phyloP scores from a whole-genome alignment of 2,329 filamentous ascomycete genomes.

The Alternaria longipes region DNA sequence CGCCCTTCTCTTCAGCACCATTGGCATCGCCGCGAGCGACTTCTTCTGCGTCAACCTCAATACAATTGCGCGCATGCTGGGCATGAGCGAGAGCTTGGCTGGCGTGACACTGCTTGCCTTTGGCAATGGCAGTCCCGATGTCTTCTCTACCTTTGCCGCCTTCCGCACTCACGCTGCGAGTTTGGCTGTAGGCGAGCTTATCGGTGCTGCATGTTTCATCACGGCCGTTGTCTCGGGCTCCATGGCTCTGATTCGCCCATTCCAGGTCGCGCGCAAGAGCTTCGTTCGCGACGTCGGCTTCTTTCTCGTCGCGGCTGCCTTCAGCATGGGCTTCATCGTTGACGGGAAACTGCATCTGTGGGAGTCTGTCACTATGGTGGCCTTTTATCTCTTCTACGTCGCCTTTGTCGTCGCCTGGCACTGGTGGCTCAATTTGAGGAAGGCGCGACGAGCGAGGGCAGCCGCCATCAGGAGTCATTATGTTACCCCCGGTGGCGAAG shows the following conservation, averaged over 20 bases:
- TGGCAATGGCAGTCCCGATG: conserved; percentile 96
- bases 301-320: conserved; percentile 85
- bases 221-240: conserved; percentile 94
- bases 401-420: conserved; percentile 89
- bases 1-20: conserved; percentile 90
- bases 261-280: conserved; percentile 86
- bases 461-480: conserved; percentile 78
- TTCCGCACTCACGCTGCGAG: conserved; percentile 98
- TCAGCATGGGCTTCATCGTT: conserved; percentile 86
- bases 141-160: conserved; percentile 97
- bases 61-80: conserved; percentile 87
- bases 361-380: conserved; percentile 92
- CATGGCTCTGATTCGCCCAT: conserved; percentile 96
- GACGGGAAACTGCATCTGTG: conserved; percentile 86
- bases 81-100: conserved; percentile 94
- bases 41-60: conserved; percentile 98
- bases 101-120: conserved; percentile 97
- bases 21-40: conserved; percentile 96
- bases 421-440: conserved; percentile 77
- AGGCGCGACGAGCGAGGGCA: conserved; percentile 70
- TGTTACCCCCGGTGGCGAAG: conserved; percentile 68
- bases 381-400: conserved; percentile 90
- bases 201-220: conserved; percentile 95
- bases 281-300: conserved; percentile 93
- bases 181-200: conserved; percentile 92